Percentiles rank a stretch among this genome's conserved stretches.
phyloP scores from a whole-genome alignment of 768 basidiomycete genomes.

The Phaeolepiota aurea region DNA sequence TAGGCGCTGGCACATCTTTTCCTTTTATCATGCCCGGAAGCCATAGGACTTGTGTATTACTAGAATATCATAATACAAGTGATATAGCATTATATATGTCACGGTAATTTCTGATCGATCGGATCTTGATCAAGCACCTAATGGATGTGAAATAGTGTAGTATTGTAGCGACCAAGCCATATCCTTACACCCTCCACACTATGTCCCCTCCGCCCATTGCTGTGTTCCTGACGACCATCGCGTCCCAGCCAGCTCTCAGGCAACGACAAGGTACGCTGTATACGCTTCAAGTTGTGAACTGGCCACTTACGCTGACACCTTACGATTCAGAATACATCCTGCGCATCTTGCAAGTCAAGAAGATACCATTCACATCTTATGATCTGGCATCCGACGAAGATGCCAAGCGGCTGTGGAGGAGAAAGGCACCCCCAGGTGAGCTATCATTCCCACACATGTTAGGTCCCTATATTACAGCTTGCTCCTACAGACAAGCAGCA shows the following conservation, averaged over 20 bases:
- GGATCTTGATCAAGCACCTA: too few species aligned
- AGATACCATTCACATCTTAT: conserved; percentile 73
- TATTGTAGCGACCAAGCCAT: too few species aligned
- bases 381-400: conserved; percentile 81
- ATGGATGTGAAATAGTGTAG: too few species aligned
- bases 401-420: conserved; percentile 73
- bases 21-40: too few species aligned
- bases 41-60: too few species aligned
- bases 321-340: conserved; percentile 68
- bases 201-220: conserved; percentile 84
- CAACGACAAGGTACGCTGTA: conserved; percentile 72
- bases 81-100: too few species aligned
- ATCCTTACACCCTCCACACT: too few species aligned
- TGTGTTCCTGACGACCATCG: conserved; percentile 83
- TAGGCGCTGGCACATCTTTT: too few species aligned
- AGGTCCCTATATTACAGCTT: conserved; percentile 1
- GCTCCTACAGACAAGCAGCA: conserved; percentile 63
- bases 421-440: conserved; percentile 66
- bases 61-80: too few species aligned
- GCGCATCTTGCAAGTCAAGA: conserved; percentile 79
- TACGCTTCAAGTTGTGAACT: neutral
- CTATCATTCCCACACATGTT: conserved; percentile 1
- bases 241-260: conserved; percentile 68
- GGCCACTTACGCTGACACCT: neutral
- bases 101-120: too few species aligned